These are phyloP conservation scores for Solanum etuberosum DNA, from an alignment of 257 asterid genomes.

Conservation along the genomic window DNA sequence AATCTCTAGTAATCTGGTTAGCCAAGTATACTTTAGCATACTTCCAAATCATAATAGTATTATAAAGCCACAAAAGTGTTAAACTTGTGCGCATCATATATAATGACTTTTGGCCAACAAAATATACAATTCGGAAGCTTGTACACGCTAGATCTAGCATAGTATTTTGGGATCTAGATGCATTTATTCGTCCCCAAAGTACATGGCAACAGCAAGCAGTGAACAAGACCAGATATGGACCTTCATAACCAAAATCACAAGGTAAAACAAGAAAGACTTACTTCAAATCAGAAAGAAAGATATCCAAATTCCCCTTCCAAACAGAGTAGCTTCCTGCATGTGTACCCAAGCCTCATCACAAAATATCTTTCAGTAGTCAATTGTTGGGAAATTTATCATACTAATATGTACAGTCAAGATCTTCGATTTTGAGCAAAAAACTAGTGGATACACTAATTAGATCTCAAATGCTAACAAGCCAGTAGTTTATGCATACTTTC, in stretches of 20 bases:
- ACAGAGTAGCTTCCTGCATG: neutral
- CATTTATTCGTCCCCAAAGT: neutral
- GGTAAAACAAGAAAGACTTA: neutral
- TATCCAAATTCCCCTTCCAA: neutral
- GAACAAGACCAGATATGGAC: neutral
- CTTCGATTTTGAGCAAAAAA: neutral
- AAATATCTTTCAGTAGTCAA: neutral
- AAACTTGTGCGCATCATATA: neutral
- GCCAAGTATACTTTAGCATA: too few relatives aligned
- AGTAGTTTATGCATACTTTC: neutral
- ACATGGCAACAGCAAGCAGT: neutral
- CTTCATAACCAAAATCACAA: neutral
- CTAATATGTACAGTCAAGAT: neutral
- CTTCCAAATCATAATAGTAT: too few relatives aligned
- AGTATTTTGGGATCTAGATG: neutral
- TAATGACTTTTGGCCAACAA: neutral
- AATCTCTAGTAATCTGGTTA: too few relatives aligned
- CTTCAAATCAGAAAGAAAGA: neutral
- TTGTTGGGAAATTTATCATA: neutral
- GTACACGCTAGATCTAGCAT: neutral
- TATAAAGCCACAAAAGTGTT: too few relatives aligned
- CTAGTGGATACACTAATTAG: neutral
- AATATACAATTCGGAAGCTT: neutral
- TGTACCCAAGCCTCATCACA: neutral
- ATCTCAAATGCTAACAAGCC: neutral